phyloP scores from a whole-genome alignment of 306 rosid genomes.

The Psophocarpus tetragonolobus region DNA sequence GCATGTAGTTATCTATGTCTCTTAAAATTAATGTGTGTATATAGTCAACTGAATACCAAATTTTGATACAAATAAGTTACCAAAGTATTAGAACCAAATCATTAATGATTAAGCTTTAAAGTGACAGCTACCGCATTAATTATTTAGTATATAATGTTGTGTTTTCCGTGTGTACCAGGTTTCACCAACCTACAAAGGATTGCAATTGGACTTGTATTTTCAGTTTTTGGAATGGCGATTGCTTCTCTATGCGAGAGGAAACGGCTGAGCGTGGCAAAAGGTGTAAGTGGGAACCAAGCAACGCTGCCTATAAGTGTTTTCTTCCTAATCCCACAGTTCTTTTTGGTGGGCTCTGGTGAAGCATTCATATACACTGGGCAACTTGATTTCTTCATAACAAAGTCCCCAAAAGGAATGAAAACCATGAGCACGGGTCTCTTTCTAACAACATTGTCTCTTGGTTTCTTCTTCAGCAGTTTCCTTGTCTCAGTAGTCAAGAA shows the following conservation, averaged over 20 bases:
- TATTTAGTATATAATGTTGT: too few species aligned
- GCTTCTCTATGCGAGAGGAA: conserved; percentile 68
- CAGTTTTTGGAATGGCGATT: conserved; percentile 68
- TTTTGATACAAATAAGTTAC: background rate
- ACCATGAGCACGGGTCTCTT: conserved; percentile 96
- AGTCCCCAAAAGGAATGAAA: conserved; percentile 93
- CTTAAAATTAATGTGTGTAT: too few species aligned
- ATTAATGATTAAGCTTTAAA: too few species aligned
- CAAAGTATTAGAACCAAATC: too few species aligned
- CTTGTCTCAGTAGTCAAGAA: conserved; percentile 67
- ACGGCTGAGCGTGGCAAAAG: conserved; percentile 63
- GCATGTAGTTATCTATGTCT: too few species aligned
- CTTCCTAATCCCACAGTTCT: conserved; percentile 79
- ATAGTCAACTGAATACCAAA: background rate
- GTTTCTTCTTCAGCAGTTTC: conserved; percentile 86
- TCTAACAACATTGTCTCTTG: conserved; percentile 80
- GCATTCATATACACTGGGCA: conserved; percentile 98
- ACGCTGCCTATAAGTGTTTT: conserved; percentile 80
- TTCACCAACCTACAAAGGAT: conserved; percentile 81
- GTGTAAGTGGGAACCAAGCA: conserved; percentile 17
- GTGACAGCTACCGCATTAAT: too few species aligned
- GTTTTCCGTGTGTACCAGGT: conserved; percentile 45
- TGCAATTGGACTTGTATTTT: conserved; percentile 71
- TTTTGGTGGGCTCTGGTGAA: conserved; percentile 89
- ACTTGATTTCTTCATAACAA: conserved; percentile 92